Evolutionary conservation across 1,139 yeast species (phyloP).

Genomic region (Blastobotrys elegans): DNA sequence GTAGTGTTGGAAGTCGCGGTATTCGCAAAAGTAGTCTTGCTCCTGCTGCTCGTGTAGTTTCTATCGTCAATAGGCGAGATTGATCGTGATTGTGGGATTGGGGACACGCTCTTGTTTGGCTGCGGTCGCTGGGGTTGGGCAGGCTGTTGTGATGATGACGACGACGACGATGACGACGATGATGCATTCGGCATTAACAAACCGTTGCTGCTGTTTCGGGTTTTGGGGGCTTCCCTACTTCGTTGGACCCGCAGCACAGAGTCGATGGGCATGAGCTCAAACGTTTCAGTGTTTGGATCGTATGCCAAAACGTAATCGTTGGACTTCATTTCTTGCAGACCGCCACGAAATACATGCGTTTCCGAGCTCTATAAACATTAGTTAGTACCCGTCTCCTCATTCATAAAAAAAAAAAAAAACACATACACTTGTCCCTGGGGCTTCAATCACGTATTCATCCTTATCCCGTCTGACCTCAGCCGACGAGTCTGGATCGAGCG

Average conservation of each 20-base stretch:
- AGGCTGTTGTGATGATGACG: background rate
- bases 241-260: slow-evolving; percentile 29
- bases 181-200: slow-evolving; percentile 2
- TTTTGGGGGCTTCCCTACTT: slow-evolving; percentile 25
- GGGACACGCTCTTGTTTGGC: background rate
- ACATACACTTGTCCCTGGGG: slow-evolving; percentile 10
- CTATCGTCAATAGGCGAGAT: slow-evolving; percentile 7
- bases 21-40: no score
- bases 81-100: slow-evolving; percentile 8
- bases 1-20: no score
- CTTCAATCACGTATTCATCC: slow-evolving; percentile 25
- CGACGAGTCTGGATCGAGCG: slow-evolving; percentile 21
- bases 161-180: background rate
- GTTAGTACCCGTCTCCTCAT: background rate
- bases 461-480: slow-evolving; percentile 20
- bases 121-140: no score
- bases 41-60: background rate
- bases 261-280: slow-evolving; percentile 29
- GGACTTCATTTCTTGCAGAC: slow-evolving; percentile 27
- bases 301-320: slow-evolving; percentile 33
- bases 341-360: slow-evolving; percentile 28
- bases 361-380: slow-evolving; percentile 4
- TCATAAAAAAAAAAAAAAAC: background rate
- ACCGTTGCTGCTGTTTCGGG: background rate
- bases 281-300: slow-evolving; percentile 24